Base-by-base conservation (phyloP, 305 asterid genomes). In the Fraxinus greggii region DNA sequence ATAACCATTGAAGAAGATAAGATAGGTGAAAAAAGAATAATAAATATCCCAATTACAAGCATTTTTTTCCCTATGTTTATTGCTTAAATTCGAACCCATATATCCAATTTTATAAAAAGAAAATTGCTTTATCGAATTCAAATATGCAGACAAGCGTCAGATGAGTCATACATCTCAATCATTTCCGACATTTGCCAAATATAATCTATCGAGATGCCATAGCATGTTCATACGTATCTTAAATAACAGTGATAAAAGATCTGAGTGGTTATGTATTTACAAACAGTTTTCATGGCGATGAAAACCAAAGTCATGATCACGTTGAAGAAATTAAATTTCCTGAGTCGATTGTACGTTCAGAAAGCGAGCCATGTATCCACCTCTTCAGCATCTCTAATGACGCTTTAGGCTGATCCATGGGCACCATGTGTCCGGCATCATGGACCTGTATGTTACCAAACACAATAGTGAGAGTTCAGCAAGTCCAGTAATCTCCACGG, bases 401-500 rank as follows among this genome's bases (percentile, higher is more conserved):
- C 78, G 95, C 94, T 84, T 91, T 86, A 74, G 98, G 98, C 85
- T 94, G 98, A 87, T 94, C 98, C 97, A 94, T 94, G 17, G 98
- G 98, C 80, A 94, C 98, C 98, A 94, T 94, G 90, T 94, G 98
- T 59, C 98, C 98, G 76, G 98, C 93, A 88, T 93, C 94, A 83
- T 86, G 97, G 56, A 94, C 97, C 98, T 94, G 86, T 83, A 84
- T 72, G 33, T 45, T 45, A 84, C 31, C 19, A 26, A 81, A 26
- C 69, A 54, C 29, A 67, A 4, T 23, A 23, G 72, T 38, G 5
- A 63, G 77, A 76, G 69, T 78, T 35, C 5, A 80, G 63, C 4
- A 31, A 78, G 78, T 75, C 45, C 81, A 61, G 24, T 15, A 24
- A 35, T 72, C 17, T 29, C 67, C 67, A 17, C 19, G 29, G 28